Percentiles rank a stretch among this genome's conserved stretches.
Evolutionary conservation across 177 flowering plant species (phyloP).

Genomic region (Telopea speciosissima): DNA sequence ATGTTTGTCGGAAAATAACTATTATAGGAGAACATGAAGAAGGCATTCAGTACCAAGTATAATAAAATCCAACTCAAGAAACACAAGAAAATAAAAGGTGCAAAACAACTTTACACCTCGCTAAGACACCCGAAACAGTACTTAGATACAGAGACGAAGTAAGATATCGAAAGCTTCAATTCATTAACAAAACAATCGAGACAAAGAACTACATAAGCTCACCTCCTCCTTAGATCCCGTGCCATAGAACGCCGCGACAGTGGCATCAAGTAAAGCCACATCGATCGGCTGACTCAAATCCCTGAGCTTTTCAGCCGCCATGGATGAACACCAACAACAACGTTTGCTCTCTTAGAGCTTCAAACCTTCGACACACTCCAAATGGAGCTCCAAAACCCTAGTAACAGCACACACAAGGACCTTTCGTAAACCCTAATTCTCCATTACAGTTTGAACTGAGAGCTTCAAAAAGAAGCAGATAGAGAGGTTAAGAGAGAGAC

Average conservation of each 20-base stretch:
- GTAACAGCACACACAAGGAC: slow-evolving; percentile 9
- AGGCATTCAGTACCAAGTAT: background rate
- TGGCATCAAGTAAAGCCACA: slow-evolving; percentile 82
- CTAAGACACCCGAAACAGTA: background rate
- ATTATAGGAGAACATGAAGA: background rate
- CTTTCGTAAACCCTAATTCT: slow-evolving; percentile 24
- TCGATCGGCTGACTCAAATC: slow-evolving; percentile 94
- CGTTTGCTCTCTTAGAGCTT: background rate
- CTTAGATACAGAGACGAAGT: background rate
- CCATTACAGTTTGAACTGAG: slow-evolving; percentile 15
- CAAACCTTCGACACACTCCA: background rate
- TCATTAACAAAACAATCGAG: background rate
- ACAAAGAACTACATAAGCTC: slow-evolving; percentile 1
- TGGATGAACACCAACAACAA: slow-evolving; percentile 15
- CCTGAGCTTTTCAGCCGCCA: slow-evolving; percentile 95
- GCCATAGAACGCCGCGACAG: slow-evolving; percentile 96
- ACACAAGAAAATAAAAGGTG: background rate
- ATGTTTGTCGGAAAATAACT: background rate
- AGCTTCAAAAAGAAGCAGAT: slow-evolving; percentile 21
- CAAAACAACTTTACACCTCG: background rate
- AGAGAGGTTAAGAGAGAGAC: slow-evolving; percentile 1
- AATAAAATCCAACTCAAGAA: background rate
- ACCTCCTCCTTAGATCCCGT: slow-evolving; percentile 99
- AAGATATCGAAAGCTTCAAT: background rate
- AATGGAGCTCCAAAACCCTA: slow-evolving; percentile 28